A percentile compares a stretch with the other conserved stretches of the same genome.
These are phyloP conservation scores for Metschnikowia hibisci DNA, from an alignment of 805 yeast genomes.

Conservation along the genomic window DNA sequence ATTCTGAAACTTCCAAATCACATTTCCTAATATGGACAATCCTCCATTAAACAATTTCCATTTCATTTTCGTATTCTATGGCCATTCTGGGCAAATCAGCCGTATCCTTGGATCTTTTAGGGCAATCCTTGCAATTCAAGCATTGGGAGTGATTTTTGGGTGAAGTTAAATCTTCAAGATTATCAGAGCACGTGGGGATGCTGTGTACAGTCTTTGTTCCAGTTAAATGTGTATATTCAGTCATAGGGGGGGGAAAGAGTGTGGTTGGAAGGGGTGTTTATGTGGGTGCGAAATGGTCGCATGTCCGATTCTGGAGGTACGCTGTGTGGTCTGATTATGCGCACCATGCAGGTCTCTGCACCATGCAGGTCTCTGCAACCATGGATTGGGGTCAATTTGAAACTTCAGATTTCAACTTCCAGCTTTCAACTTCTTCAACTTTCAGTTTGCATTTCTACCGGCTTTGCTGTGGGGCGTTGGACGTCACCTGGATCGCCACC, in stretches of 20 bases:
- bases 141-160: not conserved
- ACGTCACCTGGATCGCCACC: constrained; percentile 36
- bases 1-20: too few relatives aligned
- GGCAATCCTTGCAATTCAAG: constrained; percentile 4
- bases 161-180: not conserved
- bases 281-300: constrained; percentile 5
- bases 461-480: constrained; percentile 16
- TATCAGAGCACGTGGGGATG: not conserved
- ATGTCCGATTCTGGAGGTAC: constrained; percentile 5
- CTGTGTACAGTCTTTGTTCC: not conserved
- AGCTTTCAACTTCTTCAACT: not conserved
- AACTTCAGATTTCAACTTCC: too few relatives aligned
- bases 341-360: not conserved
- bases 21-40: not conserved
- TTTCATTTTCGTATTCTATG: not conserved
- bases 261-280: not conserved
- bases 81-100: constrained; percentile 2
- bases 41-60: not conserved
- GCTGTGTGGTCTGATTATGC: constrained; percentile 5
- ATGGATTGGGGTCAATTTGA: too few relatives aligned
- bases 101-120: constrained; percentile 1
- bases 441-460: not conserved
- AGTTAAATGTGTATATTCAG: not conserved
- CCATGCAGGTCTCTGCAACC: too few relatives aligned
- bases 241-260: not conserved